These are phyloP conservation scores for Cryptococcus amylolentus DNA, from an alignment of 1,284 basidiomycete genomes.

Conservation along the genomic window DNA sequence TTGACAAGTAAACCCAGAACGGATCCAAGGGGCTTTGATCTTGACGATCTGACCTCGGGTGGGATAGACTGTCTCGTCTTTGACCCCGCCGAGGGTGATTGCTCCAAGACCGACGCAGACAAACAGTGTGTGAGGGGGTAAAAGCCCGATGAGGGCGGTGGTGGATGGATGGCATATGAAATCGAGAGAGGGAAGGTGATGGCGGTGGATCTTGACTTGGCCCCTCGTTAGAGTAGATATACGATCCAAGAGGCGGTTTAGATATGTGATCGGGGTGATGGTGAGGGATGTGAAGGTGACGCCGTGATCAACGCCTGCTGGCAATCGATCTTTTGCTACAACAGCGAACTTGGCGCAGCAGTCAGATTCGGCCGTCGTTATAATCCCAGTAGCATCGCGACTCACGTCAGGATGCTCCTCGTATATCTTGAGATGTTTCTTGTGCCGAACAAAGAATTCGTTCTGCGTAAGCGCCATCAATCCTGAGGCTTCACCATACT, in stretches of 20 bases:
- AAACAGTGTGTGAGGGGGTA: constrained; percentile 57
- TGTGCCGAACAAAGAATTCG: constrained; percentile 39
- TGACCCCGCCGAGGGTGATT: constrained; percentile 53
- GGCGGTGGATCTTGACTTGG: constrained; percentile 22
- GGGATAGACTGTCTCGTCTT: constrained; percentile 55
- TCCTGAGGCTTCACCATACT: constrained; percentile 31
- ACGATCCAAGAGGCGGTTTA: constrained; percentile 25
- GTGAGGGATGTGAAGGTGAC: constrained; percentile 47
- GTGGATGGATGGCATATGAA: constrained; percentile 14
- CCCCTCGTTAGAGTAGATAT: constrained; percentile 8
- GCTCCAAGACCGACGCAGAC: constrained; percentile 64
- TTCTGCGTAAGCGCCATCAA: constrained; percentile 45
- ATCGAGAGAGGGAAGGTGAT: constrained; percentile 20
- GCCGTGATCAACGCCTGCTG: constrained; percentile 30
- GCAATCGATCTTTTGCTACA: constrained; percentile 7
- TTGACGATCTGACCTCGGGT: constrained; percentile 58
- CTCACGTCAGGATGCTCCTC: constrained; percentile 46
- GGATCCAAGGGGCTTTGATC: constrained; percentile 51
- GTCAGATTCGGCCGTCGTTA: background rate
- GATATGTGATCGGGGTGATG: constrained; percentile 44
- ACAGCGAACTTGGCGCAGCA: constrained; percentile 22
- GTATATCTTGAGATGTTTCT: constrained; percentile 42
- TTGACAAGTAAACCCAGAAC: constrained; percentile 42
- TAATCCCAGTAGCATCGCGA: background rate
- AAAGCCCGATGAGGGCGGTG: constrained; percentile 15